Base-by-base conservation (phyloP, 768 basidiomycete genomes). In the Coprinopsis strossmayeri region DNA sequence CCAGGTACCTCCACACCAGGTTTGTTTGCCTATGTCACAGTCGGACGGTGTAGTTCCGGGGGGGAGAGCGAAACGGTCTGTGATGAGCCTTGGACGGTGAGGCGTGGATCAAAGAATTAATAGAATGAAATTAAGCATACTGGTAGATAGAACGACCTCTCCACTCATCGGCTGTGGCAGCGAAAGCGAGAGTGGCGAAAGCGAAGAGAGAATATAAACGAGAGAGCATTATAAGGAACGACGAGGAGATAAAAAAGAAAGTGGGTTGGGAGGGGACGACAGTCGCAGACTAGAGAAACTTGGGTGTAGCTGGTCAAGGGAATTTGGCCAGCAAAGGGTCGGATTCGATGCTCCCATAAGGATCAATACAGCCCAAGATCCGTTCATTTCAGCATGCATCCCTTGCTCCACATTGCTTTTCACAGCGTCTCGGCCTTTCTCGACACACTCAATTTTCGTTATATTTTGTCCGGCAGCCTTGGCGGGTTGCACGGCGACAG, bases 1-100 rank as follows among this genome's bases (percentile, higher is more conserved):
- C 86, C 87, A 91, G n/a, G 82, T 88, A 3, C 90, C 88, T n/a
- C 90, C 90, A 52, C 89, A 92, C 72, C 79, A 89, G 0, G 82
- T 84, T 59, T 80, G 84, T 18, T 71, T 60, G 23, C 62, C 69
- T 3, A 79, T 73, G 56, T 84, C 70, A 60, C 87, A 90, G 43
- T 70, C 59, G 50, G 66, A 74, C 27, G 66, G 63, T 59, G 74
- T 67, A 1, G 78, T 67, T n/a, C 76, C 76, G 0, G 68, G 58
- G 7, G 82, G 78, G 10, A 87, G 72, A 15, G 88, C 86, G 60
- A 78, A 92, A 34, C 89, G 82, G 62, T 91, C 87, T 2, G 80
- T 82, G 48, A 90, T 76, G 52, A 87, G 59, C 62, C 84, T 84
- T 51, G 13, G 32, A 27, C 25, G 38, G 20, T 24, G 20, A 34